Percentiles rank a stretch among this genome's conserved stretches.
These are phyloP conservation scores for Litchi chinensis DNA, from an alignment of 345 rosid species.

Conservation along the genomic window DNA sequence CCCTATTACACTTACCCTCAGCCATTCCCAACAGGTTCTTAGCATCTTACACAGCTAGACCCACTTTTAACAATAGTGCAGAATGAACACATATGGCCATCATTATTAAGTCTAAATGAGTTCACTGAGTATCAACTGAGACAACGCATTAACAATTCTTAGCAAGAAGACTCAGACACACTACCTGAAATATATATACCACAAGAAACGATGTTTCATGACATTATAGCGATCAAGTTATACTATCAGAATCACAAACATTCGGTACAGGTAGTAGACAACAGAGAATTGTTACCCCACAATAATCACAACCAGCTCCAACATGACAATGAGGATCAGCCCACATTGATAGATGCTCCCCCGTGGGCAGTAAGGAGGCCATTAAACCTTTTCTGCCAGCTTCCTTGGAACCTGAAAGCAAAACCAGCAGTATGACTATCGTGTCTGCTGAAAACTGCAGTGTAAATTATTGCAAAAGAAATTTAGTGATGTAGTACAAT, in stretches of 20 bases:
- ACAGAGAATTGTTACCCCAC: constrained; percentile 51
- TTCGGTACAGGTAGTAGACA: background rate
- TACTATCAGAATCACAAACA: background rate
- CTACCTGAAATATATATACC: background rate
- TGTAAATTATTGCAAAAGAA: constrained; percentile 6
- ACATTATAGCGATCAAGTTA: background rate
- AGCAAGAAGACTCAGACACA: background rate
- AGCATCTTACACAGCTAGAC: background rate
- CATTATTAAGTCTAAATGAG: background rate
- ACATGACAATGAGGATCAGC: constrained; percentile 38
- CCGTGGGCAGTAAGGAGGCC: constrained; percentile 5
- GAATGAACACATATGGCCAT: background rate
- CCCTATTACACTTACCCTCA: too few relatives aligned
- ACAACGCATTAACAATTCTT: background rate
- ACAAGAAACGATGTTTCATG: background rate
- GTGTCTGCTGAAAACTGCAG: background rate
- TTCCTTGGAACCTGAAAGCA: constrained; percentile 40
- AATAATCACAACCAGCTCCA: constrained; percentile 70
- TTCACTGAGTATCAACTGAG: background rate
- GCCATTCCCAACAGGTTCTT: too few relatives aligned
- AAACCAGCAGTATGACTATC: constrained; percentile 11
- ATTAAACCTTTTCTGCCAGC: constrained; percentile 26
- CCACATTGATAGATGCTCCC: constrained; percentile 22
- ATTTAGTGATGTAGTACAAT: background rate
- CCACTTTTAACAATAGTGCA: background rate